These are phyloP conservation scores for Saccharomycopsis capsularis DNA, from an alignment of 805 yeast species.

Conservation along the genomic window DNA sequence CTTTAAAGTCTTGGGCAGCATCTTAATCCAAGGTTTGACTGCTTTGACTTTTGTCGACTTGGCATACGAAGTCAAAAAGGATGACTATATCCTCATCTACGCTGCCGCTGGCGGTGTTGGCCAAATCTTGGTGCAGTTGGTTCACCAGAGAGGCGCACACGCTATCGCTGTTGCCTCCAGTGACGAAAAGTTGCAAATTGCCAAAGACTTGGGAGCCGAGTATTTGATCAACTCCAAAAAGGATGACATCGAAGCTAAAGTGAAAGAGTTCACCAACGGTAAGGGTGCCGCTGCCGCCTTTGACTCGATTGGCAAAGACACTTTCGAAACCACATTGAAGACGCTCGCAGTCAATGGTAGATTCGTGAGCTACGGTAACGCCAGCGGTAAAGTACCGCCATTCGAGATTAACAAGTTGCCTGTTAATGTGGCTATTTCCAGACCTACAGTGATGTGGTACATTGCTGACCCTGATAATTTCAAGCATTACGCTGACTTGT, in stretches of 20 bases:
- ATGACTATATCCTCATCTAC: conserved; percentile 68
- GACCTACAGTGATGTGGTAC: conserved; percentile 60
- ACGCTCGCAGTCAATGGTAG: conserved; percentile 66
- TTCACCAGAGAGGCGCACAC: conserved; percentile 59
- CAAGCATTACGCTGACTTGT: conserved; percentile 37
- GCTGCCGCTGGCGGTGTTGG: conserved; percentile 99
- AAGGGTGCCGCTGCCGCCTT: conserved; percentile 62
- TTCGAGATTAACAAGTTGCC: conserved; percentile 44
- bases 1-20: conserved; percentile 51
- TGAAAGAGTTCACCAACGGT: conserved; percentile 54
- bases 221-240: conserved; percentile 47
- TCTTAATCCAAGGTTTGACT: conserved; percentile 68
- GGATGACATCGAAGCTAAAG: conserved; percentile 50
- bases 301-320: conserved; percentile 74
- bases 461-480: conserved; percentile 51
- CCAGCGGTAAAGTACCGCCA: conserved; percentile 79
- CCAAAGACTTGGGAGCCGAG: conserved; percentile 72
- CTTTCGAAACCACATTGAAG: conserved; percentile 58
- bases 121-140: conserved; percentile 56
- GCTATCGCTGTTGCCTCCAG: conserved; percentile 83
- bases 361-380: conserved; percentile 73
- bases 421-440: conserved; percentile 54
- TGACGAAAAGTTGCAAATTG: conserved; percentile 60
- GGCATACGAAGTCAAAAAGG: conserved; percentile 58
- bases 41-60: conserved; percentile 65